Evolutionary conservation across 768 basidiomycete genomes (phyloP).

Genomic region (Leccinum ochraceum): DNA sequence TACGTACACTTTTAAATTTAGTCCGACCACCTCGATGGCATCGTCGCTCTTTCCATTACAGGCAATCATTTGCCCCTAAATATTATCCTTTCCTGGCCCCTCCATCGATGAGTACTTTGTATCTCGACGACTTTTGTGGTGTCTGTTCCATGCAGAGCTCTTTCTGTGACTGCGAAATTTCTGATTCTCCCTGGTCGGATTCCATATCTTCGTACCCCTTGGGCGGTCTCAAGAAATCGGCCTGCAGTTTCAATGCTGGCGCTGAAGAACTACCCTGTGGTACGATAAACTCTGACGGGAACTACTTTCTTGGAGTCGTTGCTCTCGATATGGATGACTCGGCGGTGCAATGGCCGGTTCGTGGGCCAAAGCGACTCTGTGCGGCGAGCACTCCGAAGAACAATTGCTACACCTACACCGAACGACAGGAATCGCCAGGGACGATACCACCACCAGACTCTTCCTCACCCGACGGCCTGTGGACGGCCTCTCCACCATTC

Average conservation of each 20-base stretch:
- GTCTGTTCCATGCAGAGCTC: conserved; percentile 1
- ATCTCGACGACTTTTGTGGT: conserved; percentile 6
- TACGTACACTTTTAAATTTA: not conserved
- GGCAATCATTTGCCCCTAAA: not conserved
- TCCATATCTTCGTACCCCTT: not conserved
- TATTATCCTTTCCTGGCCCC: not conserved
- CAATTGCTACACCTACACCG: not conserved
- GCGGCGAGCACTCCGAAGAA: conserved; percentile 11
- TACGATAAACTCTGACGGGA: not conserved
- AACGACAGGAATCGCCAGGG: conserved; percentile 8
- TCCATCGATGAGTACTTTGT: conserved; percentile 10
- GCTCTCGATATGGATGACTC: not conserved
- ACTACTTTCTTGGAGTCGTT: not conserved
- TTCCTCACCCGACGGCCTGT: conserved; percentile 19
- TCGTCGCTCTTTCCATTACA: conserved; percentile 8
- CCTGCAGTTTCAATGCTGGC: not conserved
- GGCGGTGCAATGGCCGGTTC: not conserved
- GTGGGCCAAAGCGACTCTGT: conserved; percentile 2
- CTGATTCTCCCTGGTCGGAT: conserved; percentile 11
- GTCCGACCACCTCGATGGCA: not conserved
- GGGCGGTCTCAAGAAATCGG: conserved; percentile 2
- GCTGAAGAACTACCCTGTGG: not conserved
- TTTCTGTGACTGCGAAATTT: conserved; percentile 9
- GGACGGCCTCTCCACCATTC: not conserved
- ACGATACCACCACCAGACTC: conserved; percentile 21